phyloP scores from a whole-genome alignment of 2,329 filamentous ascomycete species.

The Rhytidhysteron rufulum region DNA sequence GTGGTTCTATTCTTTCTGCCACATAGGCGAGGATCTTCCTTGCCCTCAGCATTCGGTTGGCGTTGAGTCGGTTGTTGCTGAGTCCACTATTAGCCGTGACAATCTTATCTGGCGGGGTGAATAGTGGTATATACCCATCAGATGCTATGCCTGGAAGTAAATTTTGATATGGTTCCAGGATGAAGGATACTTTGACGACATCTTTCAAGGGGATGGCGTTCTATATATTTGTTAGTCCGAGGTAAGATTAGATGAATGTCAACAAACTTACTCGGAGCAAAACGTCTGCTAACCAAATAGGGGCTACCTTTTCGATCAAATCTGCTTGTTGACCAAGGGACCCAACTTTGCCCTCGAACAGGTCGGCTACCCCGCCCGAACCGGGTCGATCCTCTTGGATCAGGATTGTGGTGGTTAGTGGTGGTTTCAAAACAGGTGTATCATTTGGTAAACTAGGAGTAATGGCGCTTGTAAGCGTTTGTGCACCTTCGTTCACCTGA shows the following conservation, averaged over 20 bases:
- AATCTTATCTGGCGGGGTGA: slow-evolving; percentile 20
- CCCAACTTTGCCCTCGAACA: slow-evolving; percentile 86
- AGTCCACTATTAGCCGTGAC: slow-evolving; percentile 20
- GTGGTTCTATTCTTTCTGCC: slow-evolving; percentile 79
- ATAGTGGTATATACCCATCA: slow-evolving; percentile 56
- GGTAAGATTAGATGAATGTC: background rate
- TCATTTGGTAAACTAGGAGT: slow-evolving; percentile 68
- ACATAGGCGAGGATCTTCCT: slow-evolving; percentile 93
- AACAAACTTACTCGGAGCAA: slow-evolving; percentile 59
- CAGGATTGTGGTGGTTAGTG: slow-evolving; percentile 58
- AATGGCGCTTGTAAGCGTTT: slow-evolving; percentile 59
- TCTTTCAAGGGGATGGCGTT: slow-evolving; percentile 84
- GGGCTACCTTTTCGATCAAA: slow-evolving; percentile 77
- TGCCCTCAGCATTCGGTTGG: slow-evolving; percentile 92
- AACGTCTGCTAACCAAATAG: slow-evolving; percentile 89
- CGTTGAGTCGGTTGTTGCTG: slow-evolving; percentile 85
- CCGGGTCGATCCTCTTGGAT: slow-evolving; percentile 64
- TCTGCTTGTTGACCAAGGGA: slow-evolving; percentile 74
- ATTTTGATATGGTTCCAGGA: slow-evolving; percentile 77
- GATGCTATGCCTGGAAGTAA: slow-evolving; percentile 69
- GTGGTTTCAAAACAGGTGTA: slow-evolving; percentile 71
- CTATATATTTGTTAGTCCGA: slow-evolving; percentile 36
- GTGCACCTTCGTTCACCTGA: slow-evolving; percentile 50
- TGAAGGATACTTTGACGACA: slow-evolving; percentile 92
- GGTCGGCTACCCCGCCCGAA: slow-evolving; percentile 67